phyloP scores from a whole-genome alignment of 768 basidiomycete genomes.

The Coprinopsis cinerea region DNA sequence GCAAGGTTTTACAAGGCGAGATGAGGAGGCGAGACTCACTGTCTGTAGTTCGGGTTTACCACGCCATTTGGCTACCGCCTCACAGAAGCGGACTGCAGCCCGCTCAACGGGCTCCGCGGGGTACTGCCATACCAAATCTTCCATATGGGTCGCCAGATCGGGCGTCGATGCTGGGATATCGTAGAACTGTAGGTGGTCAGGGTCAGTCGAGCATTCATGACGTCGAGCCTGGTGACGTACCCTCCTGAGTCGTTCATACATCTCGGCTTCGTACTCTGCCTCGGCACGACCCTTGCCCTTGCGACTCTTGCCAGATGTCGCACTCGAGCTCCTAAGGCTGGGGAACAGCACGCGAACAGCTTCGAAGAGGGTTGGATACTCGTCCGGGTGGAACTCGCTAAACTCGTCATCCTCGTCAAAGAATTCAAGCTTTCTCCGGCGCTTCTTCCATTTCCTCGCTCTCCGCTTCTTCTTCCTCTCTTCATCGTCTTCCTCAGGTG shows the following conservation, averaged over 20 bases:
- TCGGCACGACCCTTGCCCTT: constrained; percentile 49
- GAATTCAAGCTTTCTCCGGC: constrained; percentile 14
- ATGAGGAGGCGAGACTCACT: constrained; percentile 31
- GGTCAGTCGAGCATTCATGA: no score
- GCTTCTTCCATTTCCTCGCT: constrained; percentile 2
- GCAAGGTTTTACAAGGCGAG: constrained; percentile 12
- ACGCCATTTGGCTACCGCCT: constrained; percentile 76
- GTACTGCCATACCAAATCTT: constrained; percentile 71
- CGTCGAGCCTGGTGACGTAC: no score
- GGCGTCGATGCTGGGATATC: constrained; percentile 66
- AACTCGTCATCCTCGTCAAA: constrained; percentile 30
- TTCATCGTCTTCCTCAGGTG: constrained; percentile 14
- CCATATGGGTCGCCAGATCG: constrained; percentile 76
- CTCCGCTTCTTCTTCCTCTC: constrained; percentile 5
- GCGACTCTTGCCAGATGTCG: neutral
- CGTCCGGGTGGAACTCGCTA: constrained; percentile 71
- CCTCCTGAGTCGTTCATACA: constrained; percentile 63
- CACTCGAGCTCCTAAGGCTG: constrained; percentile 28
- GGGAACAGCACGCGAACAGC: constrained; percentile 70
- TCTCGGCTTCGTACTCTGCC: constrained; percentile 68
- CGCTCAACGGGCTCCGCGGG: constrained; percentile 80
- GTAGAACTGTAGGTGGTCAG: constrained; percentile 54
- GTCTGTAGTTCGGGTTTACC: constrained; percentile 83
- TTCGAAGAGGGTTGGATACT: constrained; percentile 60
- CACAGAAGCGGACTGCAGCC: constrained; percentile 72